phyloP scores from a whole-genome alignment of 140 eudicot genomes.

The Anethum foeniculum region DNA sequence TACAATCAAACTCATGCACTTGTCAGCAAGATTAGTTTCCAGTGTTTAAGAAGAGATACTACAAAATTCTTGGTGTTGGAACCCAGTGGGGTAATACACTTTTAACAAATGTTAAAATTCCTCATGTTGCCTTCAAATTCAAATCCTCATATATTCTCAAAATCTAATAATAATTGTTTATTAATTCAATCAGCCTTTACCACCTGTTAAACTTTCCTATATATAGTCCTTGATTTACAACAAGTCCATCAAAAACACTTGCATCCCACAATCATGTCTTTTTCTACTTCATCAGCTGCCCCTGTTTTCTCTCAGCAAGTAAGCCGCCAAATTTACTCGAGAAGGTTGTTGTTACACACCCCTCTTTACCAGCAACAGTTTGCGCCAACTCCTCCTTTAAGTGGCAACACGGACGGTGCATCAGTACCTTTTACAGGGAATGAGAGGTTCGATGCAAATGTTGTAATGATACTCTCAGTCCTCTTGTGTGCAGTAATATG shows the following conservation, averaged over 20 bases:
- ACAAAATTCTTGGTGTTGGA: too few relatives aligned
- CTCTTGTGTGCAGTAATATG: constrained; percentile 65
- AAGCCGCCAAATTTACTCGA: constrained; percentile 21
- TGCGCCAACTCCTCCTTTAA: constrained; percentile 16
- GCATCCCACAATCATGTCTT: constrained; percentile 7
- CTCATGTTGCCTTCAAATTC: constrained; percentile 13
- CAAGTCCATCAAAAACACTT: not conserved
- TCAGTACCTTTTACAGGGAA: constrained; percentile 8
- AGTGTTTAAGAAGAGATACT: too few relatives aligned
- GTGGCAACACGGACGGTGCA: constrained; percentile 14
- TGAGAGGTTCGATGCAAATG: constrained; percentile 55
- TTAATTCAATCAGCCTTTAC: not conserved
- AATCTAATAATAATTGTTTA: too few relatives aligned
- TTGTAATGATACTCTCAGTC: constrained; percentile 62
- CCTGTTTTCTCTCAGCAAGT: constrained; percentile 18
- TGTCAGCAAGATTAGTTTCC: not conserved
- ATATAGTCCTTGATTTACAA: constrained; percentile 9
- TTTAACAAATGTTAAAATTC: not conserved
- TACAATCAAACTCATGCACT: not conserved
- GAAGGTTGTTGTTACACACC: constrained; percentile 36
- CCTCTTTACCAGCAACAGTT: constrained; percentile 13
- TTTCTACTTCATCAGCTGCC: constrained; percentile 9
- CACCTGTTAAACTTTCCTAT: constrained; percentile 8
- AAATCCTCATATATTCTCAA: not conserved
- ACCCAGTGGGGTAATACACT: not conserved